Percentiles rank a stretch among this genome's conserved stretches.
Evolutionary conservation across 202 grass and related monocot genomes (phyloP).

Genomic region (Zoysia matrella): DNA sequence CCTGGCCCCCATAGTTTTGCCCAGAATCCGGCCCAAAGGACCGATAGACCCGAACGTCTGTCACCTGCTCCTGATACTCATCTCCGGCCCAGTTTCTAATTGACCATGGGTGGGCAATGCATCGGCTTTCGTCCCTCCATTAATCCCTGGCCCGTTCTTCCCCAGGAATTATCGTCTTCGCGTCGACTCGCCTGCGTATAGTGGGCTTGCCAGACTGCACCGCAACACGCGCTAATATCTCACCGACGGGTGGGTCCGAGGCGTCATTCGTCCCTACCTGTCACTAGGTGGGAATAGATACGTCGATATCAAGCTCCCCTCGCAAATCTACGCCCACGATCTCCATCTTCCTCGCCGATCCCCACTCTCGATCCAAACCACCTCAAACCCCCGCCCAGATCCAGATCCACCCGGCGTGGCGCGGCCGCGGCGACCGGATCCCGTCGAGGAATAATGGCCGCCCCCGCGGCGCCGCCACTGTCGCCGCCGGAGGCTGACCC

Average conservation of each 20-base stretch:
- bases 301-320: background rate
- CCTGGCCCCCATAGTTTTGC: background rate
- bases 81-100: background rate
- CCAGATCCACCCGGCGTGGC: conserved; percentile 66
- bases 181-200: conserved; percentile 15
- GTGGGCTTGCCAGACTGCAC: background rate
- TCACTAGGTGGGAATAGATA: background rate
- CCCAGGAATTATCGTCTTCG: conserved; percentile 13
- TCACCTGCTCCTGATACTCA: background rate
- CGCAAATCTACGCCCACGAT: conserved; percentile 42
- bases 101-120: background rate
- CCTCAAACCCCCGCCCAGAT: conserved; percentile 61
- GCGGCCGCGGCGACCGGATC: conserved; percentile 58
- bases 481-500: conserved; percentile 71
- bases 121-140: background rate
- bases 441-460: conserved; percentile 54
- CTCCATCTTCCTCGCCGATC: conserved; percentile 11
- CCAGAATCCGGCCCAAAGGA: background rate
- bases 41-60: background rate
- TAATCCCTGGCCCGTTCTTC: background rate
- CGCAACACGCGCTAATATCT: background rate
- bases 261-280: background rate
- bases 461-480: conserved; percentile 43
- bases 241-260: conserved; percentile 14
- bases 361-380: conserved; percentile 66